Evolutionary conservation across 2,329 filamentous ascomycete species (phyloP), one percentile per base, ranked within the genome.

Genomic region (Ceratocystis harringtonii): DNA sequence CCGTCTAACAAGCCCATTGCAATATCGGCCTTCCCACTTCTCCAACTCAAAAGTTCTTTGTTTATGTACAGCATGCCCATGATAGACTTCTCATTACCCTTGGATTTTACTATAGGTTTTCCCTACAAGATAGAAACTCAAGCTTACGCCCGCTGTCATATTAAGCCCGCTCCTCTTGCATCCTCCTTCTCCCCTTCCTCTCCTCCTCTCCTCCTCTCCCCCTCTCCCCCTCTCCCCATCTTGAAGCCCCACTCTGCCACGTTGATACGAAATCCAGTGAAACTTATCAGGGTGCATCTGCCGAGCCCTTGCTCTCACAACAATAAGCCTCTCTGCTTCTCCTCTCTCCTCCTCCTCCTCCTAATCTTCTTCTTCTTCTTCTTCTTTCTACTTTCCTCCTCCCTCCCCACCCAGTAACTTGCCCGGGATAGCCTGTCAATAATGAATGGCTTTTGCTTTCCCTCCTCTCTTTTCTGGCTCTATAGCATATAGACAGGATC

Each of bases 251-350:
- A 28, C 22, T 32, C 52, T 30, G 7, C 52, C 30, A 12, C 22
- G n/a, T 30, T 58, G 28, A 58, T 58, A 58, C 52, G 25, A 58
- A 58, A 17, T 30, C 52, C 52, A 58, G 28, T 58, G 52, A 58
- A 58, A 58, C 52, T 58, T 58, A 30, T 58, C 22, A 58, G 52
- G 52, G 10, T 58, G 6, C 25, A 58, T 58, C 52, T 58, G 52
- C 52, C 52, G 52, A 58, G 52, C n/a, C 28, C 52, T 32, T 58
- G 52, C 7, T 58, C 52, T 58, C 22, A 30, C 28, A 58, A 25
- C 15, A 30, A 58, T 30, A 19, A 30, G 17, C 52, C 22, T 30
- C 52, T 58, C 28, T 58, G 32, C 32, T 36, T 36, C 32, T 36
- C 32, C 32, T 32, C 22, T 25, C 22, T 30, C 28, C 8, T 25